These are phyloP conservation scores for Aspergillus biplanus DNA, from an alignment of 495 filamentous ascomycete species.

Conservation along the genomic window DNA sequence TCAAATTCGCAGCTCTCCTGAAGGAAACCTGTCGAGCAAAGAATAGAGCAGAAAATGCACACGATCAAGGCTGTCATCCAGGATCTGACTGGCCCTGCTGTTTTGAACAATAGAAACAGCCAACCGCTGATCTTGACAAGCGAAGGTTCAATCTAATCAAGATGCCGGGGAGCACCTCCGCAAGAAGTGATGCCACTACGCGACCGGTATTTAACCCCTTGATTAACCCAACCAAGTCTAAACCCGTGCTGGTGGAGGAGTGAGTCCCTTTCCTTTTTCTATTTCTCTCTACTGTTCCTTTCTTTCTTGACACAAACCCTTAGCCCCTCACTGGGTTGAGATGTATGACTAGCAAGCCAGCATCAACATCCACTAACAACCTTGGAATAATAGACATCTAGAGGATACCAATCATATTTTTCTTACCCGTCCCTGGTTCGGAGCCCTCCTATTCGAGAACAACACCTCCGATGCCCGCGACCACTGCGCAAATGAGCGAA, in stretches of 20 bases:
- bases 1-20: background rate
- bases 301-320: too few species aligned
- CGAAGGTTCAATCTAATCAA: background rate
- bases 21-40: background rate
- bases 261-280: constrained; percentile 26
- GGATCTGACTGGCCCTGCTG: constrained; percentile 1
- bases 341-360: background rate
- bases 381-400: constrained; percentile 28
- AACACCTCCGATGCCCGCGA: constrained; percentile 80
- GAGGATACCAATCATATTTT: constrained; percentile 57
- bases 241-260: constrained; percentile 47
- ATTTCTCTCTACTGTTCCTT: too few species aligned
- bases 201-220: constrained; percentile 42
- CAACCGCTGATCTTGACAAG: background rate
- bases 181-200: constrained; percentile 10
- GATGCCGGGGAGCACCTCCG: constrained; percentile 9
- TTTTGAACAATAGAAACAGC: background rate
- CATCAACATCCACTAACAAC: constrained; percentile 2
- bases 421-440: constrained; percentile 69
- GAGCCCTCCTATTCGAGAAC: constrained; percentile 88
- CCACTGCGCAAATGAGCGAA: constrained; percentile 61
- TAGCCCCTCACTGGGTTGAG: too few species aligned
- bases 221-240: constrained; percentile 38
- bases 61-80: background rate
- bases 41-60: constrained; percentile 12